These are phyloP conservation scores for Thelonectria blattea DNA, from an alignment of 2,329 filamentous ascomycete species.

Conservation along the genomic window DNA sequence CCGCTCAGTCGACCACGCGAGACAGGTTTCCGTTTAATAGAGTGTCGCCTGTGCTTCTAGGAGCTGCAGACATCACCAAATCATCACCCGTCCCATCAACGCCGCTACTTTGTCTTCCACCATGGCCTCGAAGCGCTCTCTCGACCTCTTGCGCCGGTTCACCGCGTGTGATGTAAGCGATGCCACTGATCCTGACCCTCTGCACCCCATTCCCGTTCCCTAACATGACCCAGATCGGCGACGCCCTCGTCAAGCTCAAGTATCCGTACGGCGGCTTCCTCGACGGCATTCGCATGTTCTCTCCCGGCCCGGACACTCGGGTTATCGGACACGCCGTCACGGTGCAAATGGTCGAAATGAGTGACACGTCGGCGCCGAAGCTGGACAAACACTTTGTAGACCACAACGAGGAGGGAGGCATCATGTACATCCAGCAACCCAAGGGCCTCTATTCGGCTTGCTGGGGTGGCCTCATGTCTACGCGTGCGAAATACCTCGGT, in stretches of 20 bases:
- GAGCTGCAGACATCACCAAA: neutral
- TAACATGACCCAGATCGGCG: constrained; percentile 27
- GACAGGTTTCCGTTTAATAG: neutral
- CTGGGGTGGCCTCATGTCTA: constrained; percentile 42
- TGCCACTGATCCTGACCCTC: neutral
- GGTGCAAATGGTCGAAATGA: constrained; percentile 39
- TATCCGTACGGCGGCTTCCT: constrained; percentile 37
- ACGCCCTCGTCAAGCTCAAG: constrained; percentile 41
- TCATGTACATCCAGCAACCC: constrained; percentile 42
- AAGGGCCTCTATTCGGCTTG: constrained; percentile 36
- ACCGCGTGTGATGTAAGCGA: constrained; percentile 13
- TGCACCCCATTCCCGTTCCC: no score
- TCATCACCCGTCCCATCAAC: neutral
- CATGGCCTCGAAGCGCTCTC: constrained; percentile 9
- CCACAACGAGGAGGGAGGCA: constrained; percentile 28
- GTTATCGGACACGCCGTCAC: constrained; percentile 39
- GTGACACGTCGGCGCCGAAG: constrained; percentile 33
- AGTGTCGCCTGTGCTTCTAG: neutral
- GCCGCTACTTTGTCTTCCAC: neutral
- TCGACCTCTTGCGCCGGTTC: constrained; percentile 7
- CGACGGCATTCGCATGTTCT: constrained; percentile 35
- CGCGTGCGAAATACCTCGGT: constrained; percentile 36
- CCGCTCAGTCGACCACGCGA: neutral
- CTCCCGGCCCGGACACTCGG: constrained; percentile 23
- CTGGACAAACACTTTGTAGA: constrained; percentile 40